These are phyloP conservation scores for Kodamaea plutei DNA, from an alignment of 1,139 yeast genomes.

Conservation along the genomic window DNA sequence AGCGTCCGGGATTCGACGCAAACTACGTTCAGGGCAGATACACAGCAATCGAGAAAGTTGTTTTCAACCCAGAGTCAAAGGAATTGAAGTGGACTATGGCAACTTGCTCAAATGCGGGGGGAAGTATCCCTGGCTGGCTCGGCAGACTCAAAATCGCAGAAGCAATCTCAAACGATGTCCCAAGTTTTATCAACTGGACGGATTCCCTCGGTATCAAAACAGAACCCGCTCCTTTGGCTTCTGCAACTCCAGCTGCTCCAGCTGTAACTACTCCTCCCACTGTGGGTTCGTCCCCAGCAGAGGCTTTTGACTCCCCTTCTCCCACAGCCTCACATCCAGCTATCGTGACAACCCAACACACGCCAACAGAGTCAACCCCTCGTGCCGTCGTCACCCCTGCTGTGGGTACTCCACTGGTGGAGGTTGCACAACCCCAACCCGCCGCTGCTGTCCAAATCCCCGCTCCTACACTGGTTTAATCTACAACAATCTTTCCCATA, in stretches of 20 bases:
- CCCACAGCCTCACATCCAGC: background rate
- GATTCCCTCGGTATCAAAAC: conserved; percentile 9
- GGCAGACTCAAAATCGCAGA: conserved; percentile 52
- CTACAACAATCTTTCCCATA: no score
- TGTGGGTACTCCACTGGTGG: no score
- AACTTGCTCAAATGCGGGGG: conserved; percentile 62
- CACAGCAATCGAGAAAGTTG: conserved; percentile 56
- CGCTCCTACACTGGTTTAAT: conserved; percentile 3
- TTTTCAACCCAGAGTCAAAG: conserved; percentile 31
- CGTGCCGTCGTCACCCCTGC: conserved; percentile 1
- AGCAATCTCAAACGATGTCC: conserved; percentile 66
- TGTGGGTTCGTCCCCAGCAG: conserved; percentile 1
- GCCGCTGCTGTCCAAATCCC: conserved; percentile 1
- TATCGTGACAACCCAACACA: background rate
- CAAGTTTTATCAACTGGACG: conserved; percentile 53
- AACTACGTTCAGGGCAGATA: conserved; percentile 42
- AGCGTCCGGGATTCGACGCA: conserved; percentile 12
- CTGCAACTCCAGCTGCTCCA: conserved; percentile 5
- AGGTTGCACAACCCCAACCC: conserved; percentile 1
- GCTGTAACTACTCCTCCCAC: conserved; percentile 5
- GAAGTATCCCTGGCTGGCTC: conserved; percentile 60
- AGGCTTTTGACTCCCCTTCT: conserved; percentile 2
- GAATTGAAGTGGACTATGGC: conserved; percentile 61
- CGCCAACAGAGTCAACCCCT: background rate
- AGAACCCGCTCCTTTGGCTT: conserved; percentile 8